Conservation (phyloP, 1,284 basidiomycete species). For the Heterobasidion parviporum region DNA sequence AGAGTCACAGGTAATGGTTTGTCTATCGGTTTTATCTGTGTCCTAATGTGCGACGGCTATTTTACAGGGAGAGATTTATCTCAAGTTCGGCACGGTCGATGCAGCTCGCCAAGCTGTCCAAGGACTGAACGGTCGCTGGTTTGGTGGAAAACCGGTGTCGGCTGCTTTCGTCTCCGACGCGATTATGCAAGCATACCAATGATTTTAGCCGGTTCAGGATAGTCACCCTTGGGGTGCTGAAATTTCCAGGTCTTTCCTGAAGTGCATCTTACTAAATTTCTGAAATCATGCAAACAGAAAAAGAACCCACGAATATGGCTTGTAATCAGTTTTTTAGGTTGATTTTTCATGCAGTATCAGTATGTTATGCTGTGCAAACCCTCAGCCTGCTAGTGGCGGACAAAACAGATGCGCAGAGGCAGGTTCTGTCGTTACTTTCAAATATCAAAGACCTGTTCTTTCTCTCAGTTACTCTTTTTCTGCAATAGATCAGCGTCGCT, state of each 20-base stretch:
- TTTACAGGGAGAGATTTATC: slow-evolving; percentile 91
- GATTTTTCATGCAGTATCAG: slow-evolving; percentile 5
- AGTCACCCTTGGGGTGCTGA: neutral
- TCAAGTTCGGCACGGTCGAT: slow-evolving; percentile 81
- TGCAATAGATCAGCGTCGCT: slow-evolving; percentile 17
- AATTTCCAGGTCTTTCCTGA: slow-evolving; percentile 8
- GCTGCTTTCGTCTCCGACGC: slow-evolving; percentile 86
- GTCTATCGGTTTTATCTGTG: neutral
- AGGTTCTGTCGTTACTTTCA: slow-evolving; percentile 20
- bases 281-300: slow-evolving; percentile 8
- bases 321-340: slow-evolving; percentile 11
- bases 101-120: slow-evolving; percentile 78
- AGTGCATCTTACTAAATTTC: slow-evolving; percentile 11
- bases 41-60: slow-evolving; percentile 1
- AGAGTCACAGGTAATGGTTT: slow-evolving; percentile 72
- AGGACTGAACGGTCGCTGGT: slow-evolving; percentile 92
- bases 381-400: slow-evolving; percentile 7
- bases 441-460: slow-evolving; percentile 10
- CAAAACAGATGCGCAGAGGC: slow-evolving; percentile 16
- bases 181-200: slow-evolving; percentile 88
- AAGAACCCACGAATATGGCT: slow-evolving; percentile 4
- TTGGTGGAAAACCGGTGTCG: slow-evolving; percentile 83
- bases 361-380: slow-evolving; percentile 11
- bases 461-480: slow-evolving; percentile 16
- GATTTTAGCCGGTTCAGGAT: neutral